Base-by-base conservation (phyloP, 2,329 filamentous ascomycete genomes). In the Xylariaceae sp. region DNA sequence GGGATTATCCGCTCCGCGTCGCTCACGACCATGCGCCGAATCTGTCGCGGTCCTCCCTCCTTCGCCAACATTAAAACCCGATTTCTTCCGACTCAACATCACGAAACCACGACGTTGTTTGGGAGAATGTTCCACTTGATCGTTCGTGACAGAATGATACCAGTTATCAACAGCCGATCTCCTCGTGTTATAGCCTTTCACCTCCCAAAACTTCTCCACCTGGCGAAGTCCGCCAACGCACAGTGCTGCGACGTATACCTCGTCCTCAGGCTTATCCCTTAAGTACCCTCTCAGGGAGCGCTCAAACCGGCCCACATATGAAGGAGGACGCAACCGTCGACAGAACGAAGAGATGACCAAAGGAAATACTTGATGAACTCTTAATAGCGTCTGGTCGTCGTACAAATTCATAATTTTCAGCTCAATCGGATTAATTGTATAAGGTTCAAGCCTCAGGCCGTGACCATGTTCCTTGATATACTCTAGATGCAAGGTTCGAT, bases 291-390 rank as follows among this genome's bases (percentile, higher is more conserved):
- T 78, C 15, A 86, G 67, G 0, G 83, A 81, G 56, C 81, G 74
- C 65, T 86, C 83, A 9, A 86, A 73, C 21, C 80, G 75, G 55
- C 83, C 83, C 34, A 80, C 81, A 63, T 86, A 86, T 0, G 83
- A 83, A 1, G 83, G 83, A 15, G 83, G 83, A 18, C 83, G 76
- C 39, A 86, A 65, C 18, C 83, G 76, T 57, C 83, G 76, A 63
- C 79, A 83, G 61, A 86, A 86, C 0, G 83, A 85, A 3, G 83
- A 82, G 44, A 86, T 77, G 16, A 86, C 77, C 18, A 86, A 67
- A 0, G 83, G 83, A 57, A 86, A 86, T 2, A 83, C 77, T 64
- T 86, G 79, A 64, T 86, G 83, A 4, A 86, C 83, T 42, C 79
- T 77, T 40, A 86, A 65, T 26, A 86, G 68, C 0, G 83, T 86